Conservation (phyloP, 345 rosid species). For the Eucalyptus pauciflora region DNA sequence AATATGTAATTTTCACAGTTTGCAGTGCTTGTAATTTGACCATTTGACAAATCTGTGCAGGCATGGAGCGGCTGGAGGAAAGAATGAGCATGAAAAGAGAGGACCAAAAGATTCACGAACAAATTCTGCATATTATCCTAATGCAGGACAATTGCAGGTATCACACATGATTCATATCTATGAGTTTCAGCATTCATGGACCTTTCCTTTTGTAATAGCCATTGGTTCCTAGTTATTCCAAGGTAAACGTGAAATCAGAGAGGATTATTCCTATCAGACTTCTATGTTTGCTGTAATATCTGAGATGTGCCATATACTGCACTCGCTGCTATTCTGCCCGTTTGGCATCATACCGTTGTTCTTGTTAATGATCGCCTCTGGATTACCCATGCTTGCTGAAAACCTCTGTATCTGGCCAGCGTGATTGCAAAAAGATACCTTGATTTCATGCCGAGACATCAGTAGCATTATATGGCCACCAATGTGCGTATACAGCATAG, state of each 20-base stretch:
- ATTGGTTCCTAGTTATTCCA: not conserved
- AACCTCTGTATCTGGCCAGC: not conserved
- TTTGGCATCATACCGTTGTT: not conserved
- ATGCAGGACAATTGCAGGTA: slow-evolving; percentile 37
- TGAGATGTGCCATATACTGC: not conserved
- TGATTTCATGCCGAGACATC: not conserved
- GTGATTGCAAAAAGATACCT: not conserved
- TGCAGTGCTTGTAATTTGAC: not conserved
- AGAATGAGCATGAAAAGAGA: slow-evolving; percentile 15
- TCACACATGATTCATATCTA: not conserved
- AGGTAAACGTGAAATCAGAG: not conserved
- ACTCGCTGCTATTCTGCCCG: not conserved
- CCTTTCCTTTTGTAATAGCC: not conserved
- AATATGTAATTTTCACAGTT: not conserved
- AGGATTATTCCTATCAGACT: not conserved
- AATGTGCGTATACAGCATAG: not conserved
- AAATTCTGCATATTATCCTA: slow-evolving; percentile 1
- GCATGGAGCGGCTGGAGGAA: slow-evolving; percentile 17
- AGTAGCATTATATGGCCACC: not conserved
- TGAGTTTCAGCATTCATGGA: not conserved
- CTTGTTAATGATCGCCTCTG: not conserved
- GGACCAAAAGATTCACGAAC: slow-evolving; percentile 10
- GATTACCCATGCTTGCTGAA: not conserved
- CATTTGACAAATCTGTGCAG: slow-evolving; percentile 8
- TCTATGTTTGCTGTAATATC: not conserved